Percentiles rank a stretch among this genome's conserved stretches.
Conservation (phyloP, 2,329 filamentous ascomycete genomes). For the Xylaria sp. region DNA sequence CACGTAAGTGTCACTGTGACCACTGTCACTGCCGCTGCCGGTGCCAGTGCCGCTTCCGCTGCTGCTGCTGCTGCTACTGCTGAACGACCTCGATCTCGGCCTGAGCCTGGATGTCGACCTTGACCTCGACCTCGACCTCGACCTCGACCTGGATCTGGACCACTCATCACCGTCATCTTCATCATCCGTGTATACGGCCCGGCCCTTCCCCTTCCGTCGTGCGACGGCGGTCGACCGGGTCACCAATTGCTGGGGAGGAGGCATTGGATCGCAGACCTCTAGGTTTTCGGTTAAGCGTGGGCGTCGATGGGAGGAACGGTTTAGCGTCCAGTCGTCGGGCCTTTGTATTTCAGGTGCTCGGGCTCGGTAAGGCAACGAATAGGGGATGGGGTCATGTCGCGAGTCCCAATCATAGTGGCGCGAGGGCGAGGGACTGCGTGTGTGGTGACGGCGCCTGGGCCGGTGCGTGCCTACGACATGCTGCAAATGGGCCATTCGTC, state of each 20-base stretch:
- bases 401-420: constrained; percentile 38
- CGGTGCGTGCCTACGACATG: constrained; percentile 35
- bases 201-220: constrained; percentile 30
- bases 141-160: constrained; percentile 29
- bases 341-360: constrained; percentile 40
- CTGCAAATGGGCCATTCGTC: constrained; percentile 38
- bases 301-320: constrained; percentile 31
- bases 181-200: constrained; percentile 27
- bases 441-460: constrained; percentile 33
- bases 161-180: constrained; percentile 31
- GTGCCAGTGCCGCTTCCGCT: not conserved
- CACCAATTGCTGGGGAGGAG: constrained; percentile 34
- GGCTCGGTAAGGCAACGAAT: constrained; percentile 42
- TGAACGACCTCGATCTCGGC: constrained; percentile 23
- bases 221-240: constrained; percentile 29
- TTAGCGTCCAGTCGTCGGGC: constrained; percentile 32
- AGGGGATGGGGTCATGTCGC: constrained; percentile 29
- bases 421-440: constrained; percentile 33
- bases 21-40: constrained; percentile 17
- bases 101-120: constrained; percentile 19
- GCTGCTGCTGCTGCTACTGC: constrained; percentile 19
- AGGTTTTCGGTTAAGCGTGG: constrained; percentile 33
- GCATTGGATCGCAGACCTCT: constrained; percentile 32
- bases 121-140: constrained; percentile 28
- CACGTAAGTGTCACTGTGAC: constrained; percentile 24